A percentile compares a stretch with the other conserved stretches of the same genome.
These are phyloP conservation scores for Pythium volutum DNA, from an alignment of 352 stramenopile genomes.

Conservation along the genomic window DNA sequence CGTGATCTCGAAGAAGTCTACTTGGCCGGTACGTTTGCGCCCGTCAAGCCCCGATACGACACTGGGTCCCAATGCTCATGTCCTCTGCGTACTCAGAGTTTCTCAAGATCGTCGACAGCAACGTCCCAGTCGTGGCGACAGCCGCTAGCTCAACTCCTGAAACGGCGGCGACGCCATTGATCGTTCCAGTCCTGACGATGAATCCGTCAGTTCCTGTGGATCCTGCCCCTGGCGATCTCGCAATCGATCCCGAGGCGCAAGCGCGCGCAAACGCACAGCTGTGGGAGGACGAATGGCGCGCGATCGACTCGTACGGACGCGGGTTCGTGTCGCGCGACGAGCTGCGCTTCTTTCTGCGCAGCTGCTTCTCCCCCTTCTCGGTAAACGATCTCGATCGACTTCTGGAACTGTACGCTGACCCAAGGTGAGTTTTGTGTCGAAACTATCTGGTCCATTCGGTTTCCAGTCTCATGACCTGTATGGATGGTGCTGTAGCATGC, in stretches of 20 bases:
- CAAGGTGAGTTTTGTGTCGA: slow-evolving; percentile 17
- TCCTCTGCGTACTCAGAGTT: no score
- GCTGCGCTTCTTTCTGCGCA: slow-evolving; percentile 44
- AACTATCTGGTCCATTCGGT: background rate
- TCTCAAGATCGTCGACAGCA: slow-evolving; percentile 68
- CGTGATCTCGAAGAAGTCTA: slow-evolving; percentile 62
- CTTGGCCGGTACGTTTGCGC: slow-evolving; percentile 35
- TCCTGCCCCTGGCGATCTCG: background rate
- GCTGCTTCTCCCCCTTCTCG: slow-evolving; percentile 40
- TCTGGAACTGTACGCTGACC: slow-evolving; percentile 49
- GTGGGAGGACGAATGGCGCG: slow-evolving; percentile 52
- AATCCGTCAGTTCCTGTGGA: background rate
- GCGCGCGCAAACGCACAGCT: slow-evolving; percentile 28
- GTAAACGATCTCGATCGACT: slow-evolving; percentile 46
- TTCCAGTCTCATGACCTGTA: background rate
- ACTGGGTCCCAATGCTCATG: no score
- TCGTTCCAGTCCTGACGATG: slow-evolving; percentile 1
- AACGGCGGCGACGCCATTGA: background rate
- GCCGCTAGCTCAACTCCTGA: background rate
- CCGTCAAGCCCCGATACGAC: no score
- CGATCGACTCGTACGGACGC: slow-evolving; percentile 51
- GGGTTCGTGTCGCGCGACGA: slow-evolving; percentile 39
- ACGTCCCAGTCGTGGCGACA: slow-evolving; percentile 28
- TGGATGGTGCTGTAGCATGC: slow-evolving; percentile 13
- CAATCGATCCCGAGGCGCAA: slow-evolving; percentile 47